Evolutionary conservation across 805 yeast genomes (phyloP), one percentile per base, ranked within the genome.

Genomic region (Saccharomycopsis olivae): DNA sequence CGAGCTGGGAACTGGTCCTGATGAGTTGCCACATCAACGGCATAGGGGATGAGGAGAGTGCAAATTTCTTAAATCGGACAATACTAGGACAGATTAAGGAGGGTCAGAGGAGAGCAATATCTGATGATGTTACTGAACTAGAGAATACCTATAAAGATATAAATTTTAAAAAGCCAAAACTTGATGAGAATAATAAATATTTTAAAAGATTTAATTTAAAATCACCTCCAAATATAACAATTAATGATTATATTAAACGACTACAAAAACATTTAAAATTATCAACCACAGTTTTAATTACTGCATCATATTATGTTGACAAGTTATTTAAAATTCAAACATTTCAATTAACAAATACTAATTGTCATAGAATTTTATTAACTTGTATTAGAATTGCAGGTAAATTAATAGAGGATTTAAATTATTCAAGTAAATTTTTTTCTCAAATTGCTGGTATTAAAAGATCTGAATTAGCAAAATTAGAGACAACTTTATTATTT

Each of bases 401-500:
- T 37, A 70, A 70, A 47, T 54, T 60, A 6, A 47, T 68, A 3
- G 76, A 70, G 48, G 76, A 70, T 49, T 53, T 66, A 27, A 60
- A 59, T 35, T 68, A 66, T 44, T 56, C 61, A 10, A 71, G 66
- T 49, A 55, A 52, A 29, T 60, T 67, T 35, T 64, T 62, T 42
- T 69, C 75, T 3, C 61, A 61, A 25, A 68, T 67, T 16, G 68
- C 67, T 2, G 76, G 76, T 1, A 53, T 70, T 40, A 46, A 56
- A 51, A 43, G 58, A 30, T 39, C 51, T 3, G 81, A 74, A 39
- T 55, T 74, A 36, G 56, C 61, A 40, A 56, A 61, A 20, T 54
- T 75, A 33, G 81, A 74, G 49, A 63, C 72, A 16, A 65, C 74
- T 1, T 57, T 73, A 29, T 53, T 75, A 41, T 69, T 68, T 48